phyloP scores from a whole-genome alignment of 2,329 filamentous ascomycete species.

The Cladobotryum mycophilum region DNA sequence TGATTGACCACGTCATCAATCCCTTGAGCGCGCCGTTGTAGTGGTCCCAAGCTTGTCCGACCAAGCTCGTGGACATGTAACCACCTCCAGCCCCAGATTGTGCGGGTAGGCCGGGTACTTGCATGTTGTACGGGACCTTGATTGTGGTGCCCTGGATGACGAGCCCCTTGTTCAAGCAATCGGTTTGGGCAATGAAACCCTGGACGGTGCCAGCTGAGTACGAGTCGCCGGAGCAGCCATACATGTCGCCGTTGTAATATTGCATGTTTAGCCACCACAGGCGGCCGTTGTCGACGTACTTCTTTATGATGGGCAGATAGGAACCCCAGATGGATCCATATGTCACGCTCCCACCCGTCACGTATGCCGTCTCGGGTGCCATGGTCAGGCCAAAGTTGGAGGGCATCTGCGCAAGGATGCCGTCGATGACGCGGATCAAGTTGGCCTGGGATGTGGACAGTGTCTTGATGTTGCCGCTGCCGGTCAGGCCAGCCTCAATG shows the following conservation, averaged over 20 bases:
- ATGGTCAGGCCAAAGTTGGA: conserved; percentile 53
- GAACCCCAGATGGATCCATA: conserved; percentile 31
- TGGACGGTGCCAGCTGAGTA: conserved; percentile 26
- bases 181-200: conserved; percentile 30
- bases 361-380: conserved; percentile 32
- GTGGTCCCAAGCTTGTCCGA: conserved; percentile 24
- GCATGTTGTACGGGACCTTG: conserved; percentile 27
- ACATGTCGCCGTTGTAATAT: conserved; percentile 34
- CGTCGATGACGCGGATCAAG: conserved; percentile 31
- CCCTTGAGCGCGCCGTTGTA: conserved; percentile 28
- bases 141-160: conserved; percentile 26
- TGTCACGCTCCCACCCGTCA: conserved; percentile 25
- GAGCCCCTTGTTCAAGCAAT: conserved; percentile 29
- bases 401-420: conserved; percentile 41
- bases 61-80: conserved; percentile 26
- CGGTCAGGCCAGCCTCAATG: conserved; percentile 26
- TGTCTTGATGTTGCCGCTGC: conserved; percentile 24
- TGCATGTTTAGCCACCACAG: conserved; percentile 34
- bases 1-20: conserved; percentile 32
- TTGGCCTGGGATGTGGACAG: conserved; percentile 28
- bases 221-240: conserved; percentile 28
- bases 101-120: conserved; percentile 30
- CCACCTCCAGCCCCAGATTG: conserved; percentile 28
- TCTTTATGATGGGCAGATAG: conserved; percentile 32
- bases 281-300: conserved; percentile 29